Evolutionary conservation across 2,329 filamentous ascomycete species (phyloP), one percentile per base, ranked within the genome.

Genomic region (Leptodontidium sp.): DNA sequence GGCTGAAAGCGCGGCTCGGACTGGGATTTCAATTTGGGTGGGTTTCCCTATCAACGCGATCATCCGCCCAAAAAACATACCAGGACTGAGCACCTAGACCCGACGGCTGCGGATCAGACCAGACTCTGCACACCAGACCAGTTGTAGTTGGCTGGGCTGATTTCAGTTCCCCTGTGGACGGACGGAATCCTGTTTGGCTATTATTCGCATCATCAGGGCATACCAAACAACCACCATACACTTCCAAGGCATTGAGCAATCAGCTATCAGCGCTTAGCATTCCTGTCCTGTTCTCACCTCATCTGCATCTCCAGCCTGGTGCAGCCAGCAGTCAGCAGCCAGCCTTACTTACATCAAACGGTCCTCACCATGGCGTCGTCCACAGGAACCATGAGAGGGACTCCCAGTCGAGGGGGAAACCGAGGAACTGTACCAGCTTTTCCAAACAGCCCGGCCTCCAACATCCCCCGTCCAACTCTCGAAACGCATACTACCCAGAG

Each of bases 391-490:
- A 84, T 90, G 81, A 87, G 91, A 83, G 89, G 90, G 75, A 93
- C 90, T 71, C 91, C 91, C 75, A 91, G 78, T 79, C 86, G 88
- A 72, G 83, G 81, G 73, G 83, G 91, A 81, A 81, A 82, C 74
- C 86, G 90, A 76, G 87, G 86, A 73, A 82, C 81, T 74, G 82
- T 88, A 70, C 87, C 87, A 26, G 69, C 72, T 72, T 90, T 90
- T 79, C 80, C 81, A 78, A 88, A 85, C 80, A 91, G 88, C 79
- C 89, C 87, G 68, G 81, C 82, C 66, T 93, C 91, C 61, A 85
- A 82, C 77, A 94, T 94, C 78, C 91, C 91, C 75, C 87, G 92
- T 76, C 92, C 92, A 57, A 88, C 92, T 62, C 84, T 88, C 72
- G 92, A 94, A 62, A 80, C 80, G 68, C 83, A 85, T 68, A 78